Evolutionary conservation across 2,329 filamentous ascomycete genomes (phyloP).

Genomic region (Hymenoscyphus infarciens): DNA sequence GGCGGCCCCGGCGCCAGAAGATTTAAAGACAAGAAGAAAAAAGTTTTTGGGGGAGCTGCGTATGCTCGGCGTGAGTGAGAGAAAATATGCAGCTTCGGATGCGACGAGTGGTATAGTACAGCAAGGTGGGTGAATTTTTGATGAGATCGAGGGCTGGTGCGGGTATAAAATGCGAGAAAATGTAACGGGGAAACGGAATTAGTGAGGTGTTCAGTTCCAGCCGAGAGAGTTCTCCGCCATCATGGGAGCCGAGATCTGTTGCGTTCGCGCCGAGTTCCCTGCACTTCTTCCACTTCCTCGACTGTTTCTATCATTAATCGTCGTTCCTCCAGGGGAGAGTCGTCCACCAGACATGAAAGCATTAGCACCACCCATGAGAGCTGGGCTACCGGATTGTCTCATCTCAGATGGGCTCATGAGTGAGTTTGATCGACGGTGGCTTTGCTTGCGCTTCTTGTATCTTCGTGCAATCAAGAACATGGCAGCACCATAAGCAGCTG

Average conservation of each 20-base stretch:
- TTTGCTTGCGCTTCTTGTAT: slow-evolving; percentile 62
- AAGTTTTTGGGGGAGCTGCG: slow-evolving; percentile 19
- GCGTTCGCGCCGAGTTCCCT: slow-evolving; percentile 50
- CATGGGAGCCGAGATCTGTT: slow-evolving; percentile 69
- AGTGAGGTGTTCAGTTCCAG: slow-evolving; percentile 57
- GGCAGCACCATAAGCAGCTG: slow-evolving; percentile 68
- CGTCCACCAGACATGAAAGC: slow-evolving; percentile 39
- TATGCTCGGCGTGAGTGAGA: slow-evolving; percentile 18
- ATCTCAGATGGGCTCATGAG: slow-evolving; percentile 48
- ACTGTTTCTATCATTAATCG: slow-evolving; percentile 44
- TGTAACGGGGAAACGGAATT: slow-evolving; percentile 5
- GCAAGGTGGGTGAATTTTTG: slow-evolving; percentile 9
- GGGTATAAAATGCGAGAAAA: slow-evolving; percentile 25
- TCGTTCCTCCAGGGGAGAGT: slow-evolving; percentile 35
- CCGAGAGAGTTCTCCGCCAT: slow-evolving; percentile 75
- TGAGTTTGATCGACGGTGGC: slow-evolving; percentile 61
- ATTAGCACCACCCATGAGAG: slow-evolving; percentile 48
- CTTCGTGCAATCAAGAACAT: slow-evolving; percentile 73
- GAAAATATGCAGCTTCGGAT: slow-evolving; percentile 18
- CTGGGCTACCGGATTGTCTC: slow-evolving; percentile 41
- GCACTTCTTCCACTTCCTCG: slow-evolving; percentile 49
- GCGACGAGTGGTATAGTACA: slow-evolving; percentile 28
- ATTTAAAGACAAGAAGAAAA: slow-evolving; percentile 29
- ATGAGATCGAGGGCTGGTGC: slow-evolving; percentile 18
- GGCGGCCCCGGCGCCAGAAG: slow-evolving; percentile 33